These are phyloP conservation scores for Boletus pseudopeckii DNA, from an alignment of 768 basidiomycete genomes.

Conservation along the genomic window DNA sequence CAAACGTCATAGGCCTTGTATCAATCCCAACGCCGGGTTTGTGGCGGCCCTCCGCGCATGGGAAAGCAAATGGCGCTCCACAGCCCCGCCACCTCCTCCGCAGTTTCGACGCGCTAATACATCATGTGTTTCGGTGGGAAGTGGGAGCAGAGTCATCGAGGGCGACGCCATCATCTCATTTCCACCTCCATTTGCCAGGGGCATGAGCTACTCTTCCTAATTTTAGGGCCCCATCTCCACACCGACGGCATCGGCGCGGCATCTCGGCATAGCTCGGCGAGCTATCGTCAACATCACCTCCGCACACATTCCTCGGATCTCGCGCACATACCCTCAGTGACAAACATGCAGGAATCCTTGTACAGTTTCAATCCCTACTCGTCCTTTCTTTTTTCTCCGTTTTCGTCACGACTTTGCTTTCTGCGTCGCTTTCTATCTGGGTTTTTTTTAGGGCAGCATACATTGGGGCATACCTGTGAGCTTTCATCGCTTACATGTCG, in stretches of 20 bases:
- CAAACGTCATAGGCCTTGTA: conserved; percentile 63
- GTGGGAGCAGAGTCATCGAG: not conserved
- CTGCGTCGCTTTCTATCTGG: not conserved
- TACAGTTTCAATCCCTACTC: not conserved
- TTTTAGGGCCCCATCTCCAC: not conserved
- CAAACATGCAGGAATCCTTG: not conserved
- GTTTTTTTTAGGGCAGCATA: not conserved
- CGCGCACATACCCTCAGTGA: conserved; percentile 6
- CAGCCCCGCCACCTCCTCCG: conserved; percentile 8
- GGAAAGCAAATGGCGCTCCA: conserved; percentile 40
- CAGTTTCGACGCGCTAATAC: conserved; percentile 31
- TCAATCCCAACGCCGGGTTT: conserved; percentile 78
- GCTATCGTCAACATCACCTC: not conserved
- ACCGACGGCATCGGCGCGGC: not conserved
- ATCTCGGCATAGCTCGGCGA: not conserved
- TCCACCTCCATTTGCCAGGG: conserved; percentile 20
- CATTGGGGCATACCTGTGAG: conserved; percentile 2
- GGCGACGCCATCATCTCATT: not conserved
- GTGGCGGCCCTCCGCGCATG: conserved; percentile 56
- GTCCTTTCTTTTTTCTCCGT: not conserved
- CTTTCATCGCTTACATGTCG: not conserved
- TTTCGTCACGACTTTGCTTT: not conserved
- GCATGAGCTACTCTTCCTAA: conserved; percentile 25
- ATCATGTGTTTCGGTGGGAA: conserved; percentile 15
- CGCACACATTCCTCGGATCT: not conserved